These are phyloP conservation scores for Alternaria ventricosa DNA, from an alignment of 2,329 filamentous ascomycete genomes.

Conservation along the genomic window DNA sequence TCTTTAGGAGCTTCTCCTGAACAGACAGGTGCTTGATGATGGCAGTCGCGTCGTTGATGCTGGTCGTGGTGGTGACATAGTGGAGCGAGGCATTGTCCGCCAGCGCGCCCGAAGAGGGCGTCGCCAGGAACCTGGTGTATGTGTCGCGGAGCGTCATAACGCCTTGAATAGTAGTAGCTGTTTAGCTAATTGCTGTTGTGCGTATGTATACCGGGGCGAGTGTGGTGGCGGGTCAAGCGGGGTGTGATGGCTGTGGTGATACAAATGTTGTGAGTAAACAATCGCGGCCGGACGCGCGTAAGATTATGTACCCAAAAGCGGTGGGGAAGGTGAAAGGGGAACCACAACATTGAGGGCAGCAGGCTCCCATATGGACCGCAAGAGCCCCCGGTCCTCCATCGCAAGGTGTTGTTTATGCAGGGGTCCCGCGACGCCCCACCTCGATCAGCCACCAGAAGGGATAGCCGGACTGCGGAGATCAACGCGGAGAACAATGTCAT, in stretches of 20 bases:
- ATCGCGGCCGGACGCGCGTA: constrained; percentile 8
- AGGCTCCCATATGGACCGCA: constrained; percentile 11
- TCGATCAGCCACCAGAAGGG: constrained; percentile 9
- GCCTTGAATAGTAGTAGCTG: constrained; percentile 8
- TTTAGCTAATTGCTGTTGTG: constrained; percentile 17
- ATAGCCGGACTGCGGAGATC: constrained; percentile 17
- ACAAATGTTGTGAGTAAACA: constrained; percentile 18
- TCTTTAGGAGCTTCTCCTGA: constrained; percentile 76
- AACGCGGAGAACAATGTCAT: constrained; percentile 12
- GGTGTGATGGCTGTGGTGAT: constrained; percentile 11
- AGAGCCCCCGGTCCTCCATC: constrained; percentile 8
- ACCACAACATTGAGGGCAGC: constrained; percentile 7
- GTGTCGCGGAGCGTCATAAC: constrained; percentile 45
- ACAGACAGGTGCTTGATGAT: constrained; percentile 83
- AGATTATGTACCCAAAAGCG: constrained; percentile 3
- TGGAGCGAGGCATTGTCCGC: constrained; percentile 61
- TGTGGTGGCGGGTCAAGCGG: constrained; percentile 13
- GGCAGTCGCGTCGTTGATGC: constrained; percentile 71
- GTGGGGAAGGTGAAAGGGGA: constrained; percentile 21
- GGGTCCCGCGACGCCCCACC: constrained; percentile 14
- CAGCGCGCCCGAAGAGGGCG: constrained; percentile 52
- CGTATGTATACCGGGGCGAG: constrained; percentile 13
- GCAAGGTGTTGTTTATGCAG: constrained; percentile 15
- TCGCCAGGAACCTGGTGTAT: constrained; percentile 56
- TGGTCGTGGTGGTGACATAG: constrained; percentile 89